A percentile compares a stretch with the other conserved stretches of the same genome.
These are phyloP conservation scores for Polysphondylium violaceum DNA, from an alignment of 78 protist genomes.

Conservation along the genomic window DNA sequence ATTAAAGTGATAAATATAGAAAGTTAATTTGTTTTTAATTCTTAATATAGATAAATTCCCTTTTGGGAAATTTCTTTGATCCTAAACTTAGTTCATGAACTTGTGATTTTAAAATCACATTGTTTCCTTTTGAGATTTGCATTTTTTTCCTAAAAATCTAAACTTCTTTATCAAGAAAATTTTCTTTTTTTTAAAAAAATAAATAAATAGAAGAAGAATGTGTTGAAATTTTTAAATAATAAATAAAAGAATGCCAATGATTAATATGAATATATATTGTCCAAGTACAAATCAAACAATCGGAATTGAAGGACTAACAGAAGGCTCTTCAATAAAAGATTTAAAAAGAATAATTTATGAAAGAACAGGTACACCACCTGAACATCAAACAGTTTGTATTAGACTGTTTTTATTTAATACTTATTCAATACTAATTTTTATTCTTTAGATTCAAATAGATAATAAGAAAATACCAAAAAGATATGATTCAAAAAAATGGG, in stretches of 20 bases:
- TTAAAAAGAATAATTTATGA: constrained; percentile 13
- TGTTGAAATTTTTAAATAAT: neutral
- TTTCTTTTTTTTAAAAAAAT: no score
- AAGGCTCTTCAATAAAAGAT: neutral
- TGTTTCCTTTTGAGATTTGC: no score
- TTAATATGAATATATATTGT: constrained; percentile 12
- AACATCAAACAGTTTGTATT: neutral
- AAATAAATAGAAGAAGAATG: no score
- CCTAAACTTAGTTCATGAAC: no score
- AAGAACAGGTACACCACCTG: constrained; percentile 15
- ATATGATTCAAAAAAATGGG: constrained; percentile 4
- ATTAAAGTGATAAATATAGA: no score
- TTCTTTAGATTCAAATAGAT: neutral
- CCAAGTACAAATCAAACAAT: constrained; percentile 5
- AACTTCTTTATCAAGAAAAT: neutral
- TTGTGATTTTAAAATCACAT: no score
- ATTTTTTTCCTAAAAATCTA: no score
- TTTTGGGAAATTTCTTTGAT: no score
- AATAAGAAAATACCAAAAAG: constrained; percentile 11
- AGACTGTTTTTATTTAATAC: neutral
- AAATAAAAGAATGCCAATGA: no score
- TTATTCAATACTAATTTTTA: neutral
- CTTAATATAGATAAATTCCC: no score
- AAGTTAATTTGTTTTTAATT: no score
- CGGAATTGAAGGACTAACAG: neutral